Evolutionary conservation across 495 filamentous ascomycete species (phyloP).

Genomic region (Glutinoglossum americanum): DNA sequence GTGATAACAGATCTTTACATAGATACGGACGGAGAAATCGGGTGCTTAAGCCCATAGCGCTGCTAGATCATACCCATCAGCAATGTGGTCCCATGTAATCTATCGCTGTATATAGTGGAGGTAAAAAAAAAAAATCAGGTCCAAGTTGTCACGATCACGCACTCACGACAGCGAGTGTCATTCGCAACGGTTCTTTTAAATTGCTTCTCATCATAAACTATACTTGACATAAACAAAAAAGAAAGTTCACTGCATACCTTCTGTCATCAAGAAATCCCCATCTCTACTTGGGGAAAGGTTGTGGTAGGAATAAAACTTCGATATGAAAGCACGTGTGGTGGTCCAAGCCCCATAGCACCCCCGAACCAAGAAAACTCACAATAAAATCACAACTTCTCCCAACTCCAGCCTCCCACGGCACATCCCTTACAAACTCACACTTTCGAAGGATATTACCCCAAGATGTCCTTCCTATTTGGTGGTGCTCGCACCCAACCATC

Average conservation of each 20-base stretch:
- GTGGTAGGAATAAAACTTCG: too few species aligned
- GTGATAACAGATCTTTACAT: constrained; percentile 15
- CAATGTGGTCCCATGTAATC: background rate
- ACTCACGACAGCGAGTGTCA: constrained; percentile 39
- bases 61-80: background rate
- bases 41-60: constrained; percentile 16
- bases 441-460: background rate
- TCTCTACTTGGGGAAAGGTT: too few species aligned
- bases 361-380: background rate
- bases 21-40: constrained; percentile 33
- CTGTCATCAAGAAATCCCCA: too few species aligned
- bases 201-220: constrained; percentile 29
- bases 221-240: constrained; percentile 5
- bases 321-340: constrained; percentile 5
- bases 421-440: background rate
- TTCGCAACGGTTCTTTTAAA: constrained; percentile 83
- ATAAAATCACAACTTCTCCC: background rate
- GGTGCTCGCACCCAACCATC: constrained; percentile 54
- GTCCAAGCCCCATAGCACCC: constrained; percentile 21
- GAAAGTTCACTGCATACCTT: constrained; percentile 12
- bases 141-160: constrained; percentile 38
- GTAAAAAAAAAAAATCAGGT: constrained; percentile 9
- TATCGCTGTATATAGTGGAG: background rate
- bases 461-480: constrained; percentile 90
- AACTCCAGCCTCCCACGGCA: background rate